phyloP scores from a whole-genome alignment of 805 yeast genomes.

The Wickerhamia fluorescens region DNA sequence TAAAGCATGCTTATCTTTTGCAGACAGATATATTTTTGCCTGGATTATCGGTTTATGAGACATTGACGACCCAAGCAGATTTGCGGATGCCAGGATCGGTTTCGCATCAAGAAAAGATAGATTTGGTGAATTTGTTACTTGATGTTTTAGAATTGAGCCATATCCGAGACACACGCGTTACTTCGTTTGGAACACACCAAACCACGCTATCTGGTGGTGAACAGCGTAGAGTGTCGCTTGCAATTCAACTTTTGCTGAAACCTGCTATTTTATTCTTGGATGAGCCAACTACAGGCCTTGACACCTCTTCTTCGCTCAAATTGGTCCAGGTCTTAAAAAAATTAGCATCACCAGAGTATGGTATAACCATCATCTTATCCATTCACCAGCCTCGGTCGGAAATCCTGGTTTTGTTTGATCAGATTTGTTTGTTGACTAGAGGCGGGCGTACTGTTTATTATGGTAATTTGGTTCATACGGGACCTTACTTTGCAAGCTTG shows the following conservation, averaged over 20 bases:
- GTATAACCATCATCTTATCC: conserved; percentile 67
- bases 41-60: conserved; percentile 65
- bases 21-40: conserved; percentile 73
- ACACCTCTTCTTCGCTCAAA: conserved; percentile 66
- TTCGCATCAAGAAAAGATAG: conserved; percentile 34
- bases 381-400: conserved; percentile 84
- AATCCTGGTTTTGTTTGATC: conserved; percentile 61
- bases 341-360: conserved; percentile 38
- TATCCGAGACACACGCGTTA: conserved; percentile 53
- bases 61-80: conserved; percentile 64
- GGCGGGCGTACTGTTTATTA: conserved; percentile 46
- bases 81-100: conserved; percentile 50
- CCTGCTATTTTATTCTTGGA: conserved; percentile 75
- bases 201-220: conserved; percentile 81
- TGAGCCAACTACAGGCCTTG: conserved; percentile 86
- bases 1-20: conserved; percentile 54
- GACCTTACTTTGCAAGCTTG: conserved; percentile 39
- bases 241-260: conserved; percentile 66
- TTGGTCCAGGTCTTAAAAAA: conserved; percentile 55
- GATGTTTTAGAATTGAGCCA: conserved; percentile 60
- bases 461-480: conserved; percentile 40
- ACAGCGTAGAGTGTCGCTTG: conserved; percentile 68
- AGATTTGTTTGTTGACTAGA: conserved; percentile 54
- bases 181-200: conserved; percentile 40
- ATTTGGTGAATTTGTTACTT: conserved; percentile 53